Base-by-base conservation (phyloP, 2,329 filamentous ascomycete species). In the Verticillium zaregamsianum region DNA sequence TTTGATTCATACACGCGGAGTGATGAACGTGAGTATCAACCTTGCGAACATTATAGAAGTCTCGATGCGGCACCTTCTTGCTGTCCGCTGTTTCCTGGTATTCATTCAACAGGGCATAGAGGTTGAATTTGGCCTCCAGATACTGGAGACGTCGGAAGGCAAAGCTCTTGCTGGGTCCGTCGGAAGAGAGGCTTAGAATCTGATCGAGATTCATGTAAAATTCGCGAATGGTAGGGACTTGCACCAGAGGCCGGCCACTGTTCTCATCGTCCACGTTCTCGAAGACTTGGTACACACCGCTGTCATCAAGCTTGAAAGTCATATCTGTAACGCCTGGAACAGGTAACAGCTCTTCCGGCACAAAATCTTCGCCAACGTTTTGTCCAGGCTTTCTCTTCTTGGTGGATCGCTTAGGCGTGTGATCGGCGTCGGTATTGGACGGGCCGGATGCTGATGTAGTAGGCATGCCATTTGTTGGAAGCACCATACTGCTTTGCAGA, bases 1-100 rank as follows among this genome's bases (percentile, higher is more conserved):
- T 99, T 76, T 99, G 95, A 73, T 99, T 99, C 95, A 99, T 99
- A 74, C 95, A 99, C 28, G 95, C 95, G 17, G 95, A 99, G 76
- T 99, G 95, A 73, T 99, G 95, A 68, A 99, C 95, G 82, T 99
- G 95, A 9, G 95, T 99, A 73, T 99, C 95, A 58, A 99, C 95
- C 76, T 99, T 99, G 72, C 95, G 86, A 57, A 99, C 95, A 72
- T 99, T 99, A 81, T 99, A 99, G 73, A 99, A 99, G 76, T 99
- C 95, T 79, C 95, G 88, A 76, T 99, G 95, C 3, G 95, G 95
- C 60, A 98, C 95, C 69, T 91, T 94, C 76, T 99, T 99, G 74
- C 92, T 97, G 79, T 99, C 95, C 63, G 95, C 94, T 59, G 96
- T 95, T 76, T 99, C 95, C 72, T 98, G 93, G 68, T 98, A 98